Base-by-base conservation (phyloP, 2,329 filamentous ascomycete genomes). In the Fusarium compactum region DNA sequence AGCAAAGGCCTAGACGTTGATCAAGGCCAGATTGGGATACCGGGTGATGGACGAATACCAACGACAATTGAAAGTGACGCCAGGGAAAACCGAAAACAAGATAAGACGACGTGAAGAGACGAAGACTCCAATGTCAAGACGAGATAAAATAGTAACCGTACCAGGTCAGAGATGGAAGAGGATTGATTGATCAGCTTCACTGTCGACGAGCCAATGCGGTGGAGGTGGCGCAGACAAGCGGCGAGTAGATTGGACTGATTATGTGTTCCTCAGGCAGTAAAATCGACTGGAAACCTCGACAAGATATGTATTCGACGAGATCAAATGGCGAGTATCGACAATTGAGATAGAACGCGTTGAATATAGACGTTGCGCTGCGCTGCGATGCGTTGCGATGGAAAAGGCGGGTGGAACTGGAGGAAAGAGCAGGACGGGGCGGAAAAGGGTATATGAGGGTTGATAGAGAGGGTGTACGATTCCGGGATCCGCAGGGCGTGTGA, bases 401-500 rank as follows among this genome's bases (percentile, higher is more conserved):
- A 58, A 74, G 74, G 68, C 63, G 71, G 62, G 70, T 71, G 65
- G 72, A 75, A 74, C 69, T 73, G 67, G 61, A 65, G 65, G 64
- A 61, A 72, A 68, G 54, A 73, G 55, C 53, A 72, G 51, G 61
- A 71, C 65, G 67, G 62, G 73, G 73, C 66, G 68, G 56, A 67
- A 73, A 71, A 65, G 74, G 63, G 71, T 75, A 76, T 76, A 76
- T 75, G 70, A 75, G 67, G 63, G 47, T 68, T 55, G 64, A 58
- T 52, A 56, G 54, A 62, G 27, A 64, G 71, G 61, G 53, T 52
- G 63, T 54, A 29, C 52, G 52, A 41, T 58, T 57, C 47, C 53
- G 45, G 38, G 38, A 50, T 50, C 44, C 54, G 46, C 44, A 68
- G 68, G 70, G 64, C 44, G 62, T 69, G 65, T 58, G 22, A 45